Evolutionary conservation across 2,329 filamentous ascomycete genomes (phyloP), one percentile per base, ranked within the genome.

Genomic region (Atkinsonella texensis): DNA sequence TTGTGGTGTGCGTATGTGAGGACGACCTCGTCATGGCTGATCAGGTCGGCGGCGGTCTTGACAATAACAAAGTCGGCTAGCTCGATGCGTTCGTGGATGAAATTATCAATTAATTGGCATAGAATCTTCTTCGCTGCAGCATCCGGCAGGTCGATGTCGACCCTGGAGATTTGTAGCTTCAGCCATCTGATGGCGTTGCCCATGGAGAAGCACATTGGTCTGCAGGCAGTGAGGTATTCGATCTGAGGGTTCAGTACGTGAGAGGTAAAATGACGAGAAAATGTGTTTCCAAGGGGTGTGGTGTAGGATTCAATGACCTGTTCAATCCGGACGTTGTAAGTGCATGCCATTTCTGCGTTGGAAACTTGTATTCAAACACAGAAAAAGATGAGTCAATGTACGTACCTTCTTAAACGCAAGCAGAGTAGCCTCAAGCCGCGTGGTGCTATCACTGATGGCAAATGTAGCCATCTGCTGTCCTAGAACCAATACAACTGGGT

Each of bases 201-300:
- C 84, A 97, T 95, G 55, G 88, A 89, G 68, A 95, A 93, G 58
- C 88, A 94, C 70, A 98, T 87, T 35, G 93, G 90, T n/a, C 93
- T 84, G 63, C 90, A 96, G 58, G 89, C 89, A 54, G 88, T 87
- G 54, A 98, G 79, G 64, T 94, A 96, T 57, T 94, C 89, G 63
- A 98, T 96, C 69, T 98, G 93, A 39, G 90, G 88, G 62, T 89
- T 93, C 54, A 98, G 81, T 57, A 89, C 83, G 68, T 97, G 89
- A 11, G 87, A 86, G 33, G 89, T 93, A 60, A 98, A 83, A 71
- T 98, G 90, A 35, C 93, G 84, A 18, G 89, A 86, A 42, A 98
- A 79, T 41, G 89, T 90, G 53, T 84, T 89, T 41, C 86, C 85
- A 28, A 83, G 75, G 5, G 93, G 93, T 1, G 91, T 97, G 46